Base-by-base conservation (phyloP, 306 rosid genomes). In the Malus sieversii region DNA sequence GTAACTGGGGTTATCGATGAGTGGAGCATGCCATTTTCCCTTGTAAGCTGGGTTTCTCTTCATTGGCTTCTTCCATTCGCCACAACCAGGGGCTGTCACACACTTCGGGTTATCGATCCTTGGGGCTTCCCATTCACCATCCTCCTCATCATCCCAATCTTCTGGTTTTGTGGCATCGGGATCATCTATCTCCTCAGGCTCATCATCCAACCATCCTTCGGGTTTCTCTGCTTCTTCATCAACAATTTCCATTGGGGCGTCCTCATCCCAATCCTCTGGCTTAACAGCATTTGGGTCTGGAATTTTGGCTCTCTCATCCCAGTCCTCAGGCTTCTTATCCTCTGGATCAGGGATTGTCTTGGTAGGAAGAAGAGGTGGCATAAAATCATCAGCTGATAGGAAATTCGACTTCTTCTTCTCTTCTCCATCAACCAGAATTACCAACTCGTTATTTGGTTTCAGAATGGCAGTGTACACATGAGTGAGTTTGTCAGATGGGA, bases 211-310 rank as follows among this genome's bases (percentile, higher is more conserved):
- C 99, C 97, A 95, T 58, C 97, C 99, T 77, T 95, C 97, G 25
- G 97, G 99, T 79, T 95, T 95, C 86, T 82, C 99, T 15, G 97
- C 97, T 62, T 95, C 97, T 72, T 80, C 97, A 79, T 95, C 99
- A 29, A 33, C 83, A 70, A 95, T 95, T 85, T 95, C 97, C 83
- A 89, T 65, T 61, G 99, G 96, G 53, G 99, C 97, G 72, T 92
- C 97, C 88, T 95, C 97, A 42, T 95, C 99, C 99, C 99, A 95
- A 46, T 95, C 99, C 71, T 92, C 99, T 69, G 99, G 99, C 83
- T 95, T 95, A 14, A 85, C 91, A 15, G 97, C 97, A 81, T 46
- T 52, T n/a, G 93, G 86, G 75, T 95, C 99, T 0, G 96, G 91
- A 77, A 95, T 95, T 75, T 92, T 90, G 12, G 89, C 92, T 75